Evolutionary conservation across 2,329 filamentous ascomycete genomes (phyloP), one percentile per base, ranked within the genome.

Genomic region (Neophaeococcomyces mojaviensis): DNA sequence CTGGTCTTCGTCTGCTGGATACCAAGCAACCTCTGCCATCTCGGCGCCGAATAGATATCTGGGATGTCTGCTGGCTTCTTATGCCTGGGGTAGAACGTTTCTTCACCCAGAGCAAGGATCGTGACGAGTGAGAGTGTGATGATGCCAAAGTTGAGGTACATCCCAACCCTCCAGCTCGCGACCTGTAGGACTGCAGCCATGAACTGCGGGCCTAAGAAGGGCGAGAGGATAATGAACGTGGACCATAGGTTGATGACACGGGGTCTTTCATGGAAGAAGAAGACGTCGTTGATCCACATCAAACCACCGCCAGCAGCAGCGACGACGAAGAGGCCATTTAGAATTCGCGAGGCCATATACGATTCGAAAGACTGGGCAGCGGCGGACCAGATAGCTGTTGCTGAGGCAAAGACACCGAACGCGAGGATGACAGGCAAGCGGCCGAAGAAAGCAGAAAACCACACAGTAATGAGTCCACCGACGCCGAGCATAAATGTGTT

Each of bases 241-340:
- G 58, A 60, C 70, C 64, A 65, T 33, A 65, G 56, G 42, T 65
- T 65, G 55, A 68, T 67, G 41, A 55, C 55, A 9, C 51, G 44
- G 3, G 64, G 58, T 30, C 73, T 64, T 50, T 79, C 70, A 53
- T 80, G 77, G 59, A 78, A 77, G 63, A 77, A 79, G 64, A 77
- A 81, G 47, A 78, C 67, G 58, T 80, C 77, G 44, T 77, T 72
- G 56, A 77, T 71, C 55, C 72, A 72, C 53, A 74, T 71, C 42
- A 78, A 62, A 8, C 71, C 72, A 13, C 59, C 59, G 12, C 56
- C 59, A 8, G 59, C 56, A 5, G 53, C 59, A 8, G 55, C 67
- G 3, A 70, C 72, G 28, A 65, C 65, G 57, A 74, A 74, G 51
- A 74, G 68, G 16, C 72, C 62, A 43, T 63, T 72, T 28, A 73